These are phyloP conservation scores for Candida verbasci DNA, from an alignment of 805 yeast genomes.

Conservation along the genomic window DNA sequence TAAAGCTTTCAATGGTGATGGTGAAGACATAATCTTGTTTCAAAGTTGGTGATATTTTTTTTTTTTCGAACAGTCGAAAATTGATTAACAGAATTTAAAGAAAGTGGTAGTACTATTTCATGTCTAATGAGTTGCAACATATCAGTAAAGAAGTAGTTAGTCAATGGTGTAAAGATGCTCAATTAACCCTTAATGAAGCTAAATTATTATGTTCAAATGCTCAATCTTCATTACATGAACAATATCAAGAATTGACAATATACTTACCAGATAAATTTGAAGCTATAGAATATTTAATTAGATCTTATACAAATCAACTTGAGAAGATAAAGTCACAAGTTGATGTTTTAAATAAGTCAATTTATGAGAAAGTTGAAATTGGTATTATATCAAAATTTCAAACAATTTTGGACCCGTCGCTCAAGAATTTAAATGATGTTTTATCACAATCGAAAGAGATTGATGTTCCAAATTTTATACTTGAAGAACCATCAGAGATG, in stretches of 20 bases:
- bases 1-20: conserved; percentile 22
- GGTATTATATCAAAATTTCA: conserved; percentile 11
- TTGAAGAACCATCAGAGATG: conserved; percentile 5
- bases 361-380: conserved; percentile 11
- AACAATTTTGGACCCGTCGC: conserved; percentile 17
- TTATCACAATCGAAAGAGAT: conserved; percentile 20
- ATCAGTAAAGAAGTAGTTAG: conserved; percentile 9
- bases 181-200: conserved; percentile 23
- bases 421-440: conserved; percentile 21
- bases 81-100: too few relatives aligned
- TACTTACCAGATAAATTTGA: conserved; percentile 21
- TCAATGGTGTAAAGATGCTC: conserved; percentile 29
- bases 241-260: conserved; percentile 18
- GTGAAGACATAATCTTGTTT: conserved; percentile 2
- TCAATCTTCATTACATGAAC: conserved; percentile 23
- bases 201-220: conserved; percentile 30
- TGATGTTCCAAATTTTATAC: conserved; percentile 23
- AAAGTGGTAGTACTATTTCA: too few relatives aligned
- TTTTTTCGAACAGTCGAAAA: conserved; percentile 1
- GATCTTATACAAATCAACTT: conserved; percentile 14
- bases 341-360: conserved; percentile 13
- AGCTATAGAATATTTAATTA: conserved; percentile 13
- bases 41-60: neutral
- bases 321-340: conserved; percentile 11
- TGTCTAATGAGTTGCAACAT: neutral